These are phyloP conservation scores for Chytriomyces sp. DNA, from an alignment of 192 early-diverging fungal species.

Conservation along the genomic window DNA sequence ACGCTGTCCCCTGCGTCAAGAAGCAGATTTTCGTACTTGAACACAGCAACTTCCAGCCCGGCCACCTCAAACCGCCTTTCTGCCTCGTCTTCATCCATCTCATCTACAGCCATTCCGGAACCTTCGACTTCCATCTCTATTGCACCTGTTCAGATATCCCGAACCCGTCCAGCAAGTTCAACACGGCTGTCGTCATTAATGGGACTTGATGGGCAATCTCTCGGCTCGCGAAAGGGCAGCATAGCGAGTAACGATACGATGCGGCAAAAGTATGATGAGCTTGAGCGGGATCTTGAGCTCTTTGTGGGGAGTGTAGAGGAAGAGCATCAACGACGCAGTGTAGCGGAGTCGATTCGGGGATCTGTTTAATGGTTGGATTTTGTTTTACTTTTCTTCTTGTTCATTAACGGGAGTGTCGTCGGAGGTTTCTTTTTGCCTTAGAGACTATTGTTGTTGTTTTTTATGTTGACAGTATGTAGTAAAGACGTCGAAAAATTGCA, in stretches of 20 bases:
- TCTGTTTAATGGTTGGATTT: too few species aligned
- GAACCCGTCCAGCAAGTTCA: background rate
- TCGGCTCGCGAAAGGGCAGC: background rate
- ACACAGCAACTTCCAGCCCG: background rate
- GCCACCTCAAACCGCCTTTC: background rate
- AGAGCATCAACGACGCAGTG: too few species aligned
- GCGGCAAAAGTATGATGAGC: slow-evolving; percentile 24
- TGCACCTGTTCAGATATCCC: background rate
- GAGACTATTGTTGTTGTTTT: too few species aligned
- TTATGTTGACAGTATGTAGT: too few species aligned
- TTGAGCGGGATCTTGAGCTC: slow-evolving; percentile 8
- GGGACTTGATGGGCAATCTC: background rate
- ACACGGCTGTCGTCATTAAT: background rate
- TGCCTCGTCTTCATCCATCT: background rate
- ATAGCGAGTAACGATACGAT: background rate
- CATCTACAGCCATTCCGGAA: background rate
- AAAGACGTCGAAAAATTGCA: too few species aligned
- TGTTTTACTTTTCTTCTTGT: too few species aligned
- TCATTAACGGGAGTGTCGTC: too few species aligned
- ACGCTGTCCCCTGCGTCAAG: background rate
- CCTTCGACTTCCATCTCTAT: background rate
- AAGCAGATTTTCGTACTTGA: background rate
- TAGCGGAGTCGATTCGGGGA: too few species aligned
- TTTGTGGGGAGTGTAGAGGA: background rate
- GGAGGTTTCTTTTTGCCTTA: too few species aligned